A percentile compares a stretch with the other conserved stretches of the same genome.
Evolutionary conservation across 2,329 filamentous ascomycete species (phyloP).

Genomic region (Penicillium sumatraense): DNA sequence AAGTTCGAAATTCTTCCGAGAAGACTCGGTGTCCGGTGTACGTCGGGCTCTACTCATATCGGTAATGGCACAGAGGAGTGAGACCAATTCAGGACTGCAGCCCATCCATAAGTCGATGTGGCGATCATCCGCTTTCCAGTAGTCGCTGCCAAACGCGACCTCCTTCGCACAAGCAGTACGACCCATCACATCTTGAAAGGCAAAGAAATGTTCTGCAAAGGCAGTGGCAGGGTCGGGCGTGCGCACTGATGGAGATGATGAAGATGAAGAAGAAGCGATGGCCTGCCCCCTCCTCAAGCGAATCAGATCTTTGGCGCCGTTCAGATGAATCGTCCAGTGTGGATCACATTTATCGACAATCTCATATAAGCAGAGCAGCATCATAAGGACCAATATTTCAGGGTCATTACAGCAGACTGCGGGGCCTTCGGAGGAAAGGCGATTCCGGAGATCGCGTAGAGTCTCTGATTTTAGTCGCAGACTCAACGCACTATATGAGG

Average conservation of each 20-base stretch:
- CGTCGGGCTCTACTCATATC: constrained; percentile 49
- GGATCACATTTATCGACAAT: constrained; percentile 50
- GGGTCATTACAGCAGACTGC: constrained; percentile 34
- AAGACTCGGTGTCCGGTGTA: constrained; percentile 28
- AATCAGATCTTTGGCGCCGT: constrained; percentile 54
- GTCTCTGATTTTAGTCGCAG: constrained; percentile 44
- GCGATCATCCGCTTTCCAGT: constrained; percentile 48
- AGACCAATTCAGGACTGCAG: constrained; percentile 53
- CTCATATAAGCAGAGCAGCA: constrained; percentile 53
- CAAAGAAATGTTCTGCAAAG: constrained; percentile 54
- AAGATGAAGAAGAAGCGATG: neutral
- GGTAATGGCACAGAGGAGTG: constrained; percentile 53
- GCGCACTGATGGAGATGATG: constrained; percentile 12
- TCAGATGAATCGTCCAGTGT: constrained; percentile 54
- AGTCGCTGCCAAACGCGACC: constrained; percentile 53
- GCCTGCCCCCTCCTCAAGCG: constrained; percentile 40
- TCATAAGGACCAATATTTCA: constrained; percentile 49
- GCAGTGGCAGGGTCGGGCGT: constrained; percentile 34
- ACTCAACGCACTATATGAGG: constrained; percentile 35
- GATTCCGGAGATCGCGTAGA: constrained; percentile 41
- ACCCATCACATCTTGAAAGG: constrained; percentile 58
- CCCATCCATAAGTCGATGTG: constrained; percentile 54
- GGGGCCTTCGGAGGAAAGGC: constrained; percentile 34
- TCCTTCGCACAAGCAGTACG: constrained; percentile 56
- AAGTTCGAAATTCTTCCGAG: constrained; percentile 32